Base-by-base conservation (phyloP, 345 rosid genomes). In the Toxicodendron radicans region DNA sequence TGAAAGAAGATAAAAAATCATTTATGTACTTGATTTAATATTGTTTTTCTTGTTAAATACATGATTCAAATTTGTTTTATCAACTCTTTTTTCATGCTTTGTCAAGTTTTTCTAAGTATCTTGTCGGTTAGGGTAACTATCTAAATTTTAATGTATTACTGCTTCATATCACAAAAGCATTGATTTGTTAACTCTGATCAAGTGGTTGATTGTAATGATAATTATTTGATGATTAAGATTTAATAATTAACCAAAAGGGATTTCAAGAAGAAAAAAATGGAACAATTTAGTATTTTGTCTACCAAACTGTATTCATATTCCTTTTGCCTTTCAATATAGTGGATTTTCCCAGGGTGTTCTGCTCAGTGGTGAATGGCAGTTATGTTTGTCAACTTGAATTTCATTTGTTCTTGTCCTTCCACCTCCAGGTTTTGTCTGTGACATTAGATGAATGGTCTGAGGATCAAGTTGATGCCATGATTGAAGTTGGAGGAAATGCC, bases 361-460 rank as follows among this genome's bases (percentile, higher is more conserved):
- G 7, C 8, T 3, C 11, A 12, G 35, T 58, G 21, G 5, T 72
- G 21, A 4, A 14, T 46, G 3, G 20, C 48, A 38, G 53, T 20
- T 10, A 24, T 46, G 16, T 46, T 32, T 69, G 30, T 20, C 20
- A 48, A 16, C 35, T 65, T 6, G 10, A 58, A 20, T 59, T 71
- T 32, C 61, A 51, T 64, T 16, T 20, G 33, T 61, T 52, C 20
- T 54, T 72, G n/a, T 66, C 33, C 17, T 68, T 54, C 58, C 17
- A 13, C 65, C 24, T 63, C 18, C 81, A 96, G 99, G 97, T 93
- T 80, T 84, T 96, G 72, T 96, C 99, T 10, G 95, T 96, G 79
- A 86, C 97, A 54, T 74, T 96, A 82, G 99, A 96, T 89, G 99
- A 96, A 2, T 96, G 99, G 98, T 84, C 97, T 58, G 90, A 89